phyloP scores from a whole-genome alignment of 371 early-diverging fungal genomes.

The Fennellomyces sp. region DNA sequence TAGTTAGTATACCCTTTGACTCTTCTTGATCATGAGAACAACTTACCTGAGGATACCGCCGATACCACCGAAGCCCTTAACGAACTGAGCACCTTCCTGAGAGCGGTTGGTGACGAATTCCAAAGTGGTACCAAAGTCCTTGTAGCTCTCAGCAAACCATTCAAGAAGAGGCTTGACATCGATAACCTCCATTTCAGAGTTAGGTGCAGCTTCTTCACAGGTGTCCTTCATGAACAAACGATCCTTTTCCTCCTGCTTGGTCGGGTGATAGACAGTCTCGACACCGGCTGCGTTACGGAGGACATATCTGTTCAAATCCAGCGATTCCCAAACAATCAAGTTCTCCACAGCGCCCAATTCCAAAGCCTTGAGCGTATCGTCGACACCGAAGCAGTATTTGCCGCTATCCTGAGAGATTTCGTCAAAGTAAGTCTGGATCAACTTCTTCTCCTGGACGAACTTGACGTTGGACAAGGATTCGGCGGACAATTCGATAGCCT shows the following conservation, averaged over 20 bases:
- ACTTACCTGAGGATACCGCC: constrained; percentile 68
- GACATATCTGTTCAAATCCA: constrained; percentile 72
- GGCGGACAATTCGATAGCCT: constrained; percentile 93
- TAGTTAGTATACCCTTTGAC: too few species aligned
- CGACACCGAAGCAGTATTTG: constrained; percentile 93
- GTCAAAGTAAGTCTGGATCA: constrained; percentile 93
- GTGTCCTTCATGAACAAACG: constrained; percentile 39
- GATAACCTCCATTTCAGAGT: constrained; percentile 73
- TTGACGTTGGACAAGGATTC: constrained; percentile 94
- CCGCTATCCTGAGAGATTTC: constrained; percentile 96
- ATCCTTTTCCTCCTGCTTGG: constrained; percentile 79
- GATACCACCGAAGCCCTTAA: constrained; percentile 98
- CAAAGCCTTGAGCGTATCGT: constrained; percentile 92
- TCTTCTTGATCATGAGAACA: not conserved
- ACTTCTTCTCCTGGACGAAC: constrained; percentile 96
- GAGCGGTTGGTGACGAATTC: constrained; percentile 96
- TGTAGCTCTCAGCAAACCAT: constrained; percentile 97
- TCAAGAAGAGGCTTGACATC: constrained; percentile 84
- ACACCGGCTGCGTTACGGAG: constrained; percentile 69
- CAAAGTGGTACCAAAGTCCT: constrained; percentile 87
- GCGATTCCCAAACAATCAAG: constrained; percentile 93
- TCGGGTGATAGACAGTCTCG: constrained; percentile 69
- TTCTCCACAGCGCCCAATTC: constrained; percentile 95
- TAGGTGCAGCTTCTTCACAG: constrained; percentile 50
- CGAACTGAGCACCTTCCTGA: constrained; percentile 97